phyloP scores from a whole-genome alignment of 495 filamentous ascomycete genomes.

The Aspergillus funiculosus region DNA sequence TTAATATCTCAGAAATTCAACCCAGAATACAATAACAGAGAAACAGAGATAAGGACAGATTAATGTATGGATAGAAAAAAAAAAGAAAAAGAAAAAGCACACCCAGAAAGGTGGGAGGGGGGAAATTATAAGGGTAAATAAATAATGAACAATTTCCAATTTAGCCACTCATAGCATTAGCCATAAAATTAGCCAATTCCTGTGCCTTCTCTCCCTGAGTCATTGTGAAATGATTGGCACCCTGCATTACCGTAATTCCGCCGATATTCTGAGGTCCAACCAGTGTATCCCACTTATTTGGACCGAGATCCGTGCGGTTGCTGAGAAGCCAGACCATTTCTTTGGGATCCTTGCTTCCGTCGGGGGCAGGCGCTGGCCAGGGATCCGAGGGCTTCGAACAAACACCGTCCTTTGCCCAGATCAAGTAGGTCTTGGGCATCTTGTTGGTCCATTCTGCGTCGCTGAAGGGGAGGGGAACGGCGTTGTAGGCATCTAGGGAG shows the following conservation, averaged over 20 bases:
- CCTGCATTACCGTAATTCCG: slow-evolving; percentile 48
- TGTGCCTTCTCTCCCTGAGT: slow-evolving; percentile 33
- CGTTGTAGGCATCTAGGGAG: slow-evolving; percentile 67
- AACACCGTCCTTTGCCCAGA: slow-evolving; percentile 80
- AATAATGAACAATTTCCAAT: neutral
- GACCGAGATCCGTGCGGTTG: slow-evolving; percentile 70
- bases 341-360: slow-evolving; percentile 45
- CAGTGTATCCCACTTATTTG: slow-evolving; percentile 75
- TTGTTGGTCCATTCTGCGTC: slow-evolving; percentile 39
- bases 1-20: too few species aligned
- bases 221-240: slow-evolving; percentile 42
- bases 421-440: slow-evolving; percentile 57
- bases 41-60: slow-evolving; percentile 11
- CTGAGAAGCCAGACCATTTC: slow-evolving; percentile 75
- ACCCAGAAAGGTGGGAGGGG: neutral
- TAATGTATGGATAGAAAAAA: neutral
- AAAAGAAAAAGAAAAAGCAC: neutral
- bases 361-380: slow-evolving; percentile 60
- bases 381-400: slow-evolving; percentile 65
- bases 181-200: slow-evolving; percentile 34
- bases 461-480: slow-evolving; percentile 34
- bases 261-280: slow-evolving; percentile 59
- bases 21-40: too few species aligned
- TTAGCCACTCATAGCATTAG: slow-evolving; percentile 2
- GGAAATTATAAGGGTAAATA: neutral